phyloP scores from a whole-genome alignment of 306 rosid species.

The Fagus sylvatica region DNA sequence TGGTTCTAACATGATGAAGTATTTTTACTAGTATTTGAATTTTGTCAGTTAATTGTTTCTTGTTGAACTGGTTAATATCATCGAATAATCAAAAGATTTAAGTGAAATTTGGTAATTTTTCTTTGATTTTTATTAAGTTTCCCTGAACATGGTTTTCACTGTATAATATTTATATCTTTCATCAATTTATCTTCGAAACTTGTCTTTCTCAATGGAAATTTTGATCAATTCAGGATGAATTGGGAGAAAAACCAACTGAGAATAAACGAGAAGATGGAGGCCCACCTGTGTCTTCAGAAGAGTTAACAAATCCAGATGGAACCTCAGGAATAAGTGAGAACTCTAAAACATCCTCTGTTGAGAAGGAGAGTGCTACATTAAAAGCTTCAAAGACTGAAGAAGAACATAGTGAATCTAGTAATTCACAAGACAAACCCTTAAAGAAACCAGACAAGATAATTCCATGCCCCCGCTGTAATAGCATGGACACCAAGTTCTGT shows the following conservation, averaged over 20 bases:
- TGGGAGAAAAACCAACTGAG: slow-evolving; percentile 44
- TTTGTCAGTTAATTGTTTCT: neutral
- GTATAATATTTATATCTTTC: neutral
- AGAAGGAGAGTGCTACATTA: slow-evolving; percentile 41
- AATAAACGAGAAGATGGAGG: slow-evolving; percentile 38
- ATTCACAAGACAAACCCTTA: slow-evolving; percentile 46
- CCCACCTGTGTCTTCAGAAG: slow-evolving; percentile 41
- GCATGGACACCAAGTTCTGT: slow-evolving; percentile 90
- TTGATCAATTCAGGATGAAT: slow-evolving; percentile 43
- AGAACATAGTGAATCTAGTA: slow-evolving; percentile 55
- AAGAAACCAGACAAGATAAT: slow-evolving; percentile 78
- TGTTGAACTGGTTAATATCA: neutral
- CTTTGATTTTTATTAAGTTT: neutral
- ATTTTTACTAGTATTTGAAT: neutral
- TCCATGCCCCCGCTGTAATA: slow-evolving; percentile 84
- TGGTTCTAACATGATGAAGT: neutral
- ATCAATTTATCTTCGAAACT: neutral
- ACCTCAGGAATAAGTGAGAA: slow-evolving; percentile 47
- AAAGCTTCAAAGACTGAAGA: slow-evolving; percentile 41
- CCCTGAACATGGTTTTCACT: neutral
- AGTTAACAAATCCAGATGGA: slow-evolving; percentile 39
- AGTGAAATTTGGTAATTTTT: neutral
- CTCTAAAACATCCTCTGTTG: slow-evolving; percentile 46
- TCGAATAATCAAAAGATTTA: neutral
- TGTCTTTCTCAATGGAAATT: slow-evolving; percentile 27